These are phyloP conservation scores for Linnemannia schmuckeri DNA, from an alignment of 192 early-diverging fungal genomes.

Conservation along the genomic window DNA sequence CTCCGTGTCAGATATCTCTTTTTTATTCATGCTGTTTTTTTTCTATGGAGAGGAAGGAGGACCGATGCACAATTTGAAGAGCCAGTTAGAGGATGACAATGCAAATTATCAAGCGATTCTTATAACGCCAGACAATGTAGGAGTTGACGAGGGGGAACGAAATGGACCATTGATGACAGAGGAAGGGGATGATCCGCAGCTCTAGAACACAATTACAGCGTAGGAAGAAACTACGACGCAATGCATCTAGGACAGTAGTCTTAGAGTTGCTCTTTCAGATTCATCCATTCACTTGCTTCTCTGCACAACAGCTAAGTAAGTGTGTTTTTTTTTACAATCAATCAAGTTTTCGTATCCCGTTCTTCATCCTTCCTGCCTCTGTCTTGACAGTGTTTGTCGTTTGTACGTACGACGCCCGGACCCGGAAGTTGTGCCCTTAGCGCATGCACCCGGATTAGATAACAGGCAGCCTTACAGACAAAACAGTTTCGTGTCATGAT, in stretches of 20 bases:
- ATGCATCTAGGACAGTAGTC: too few species aligned
- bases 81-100: background rate
- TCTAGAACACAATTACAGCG: background rate
- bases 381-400: too few species aligned
- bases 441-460: background rate
- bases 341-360: too few species aligned
- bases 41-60: background rate
- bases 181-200: background rate
- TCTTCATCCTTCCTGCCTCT: too few species aligned
- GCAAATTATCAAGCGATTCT: background rate
- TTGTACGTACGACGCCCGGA: background rate
- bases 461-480: background rate
- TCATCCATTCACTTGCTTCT: too few species aligned
- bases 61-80: background rate
- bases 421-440: background rate
- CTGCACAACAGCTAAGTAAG: too few species aligned
- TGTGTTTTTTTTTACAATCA: too few species aligned
- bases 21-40: background rate
- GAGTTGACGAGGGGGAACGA: background rate
- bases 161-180: background rate
- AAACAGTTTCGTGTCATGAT: background rate
- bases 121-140: background rate
- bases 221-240: too few species aligned
- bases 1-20: background rate
- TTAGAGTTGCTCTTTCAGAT: too few species aligned